phyloP scores from a whole-genome alignment of 1,284 basidiomycete species.

The Coniophora puteana region DNA sequence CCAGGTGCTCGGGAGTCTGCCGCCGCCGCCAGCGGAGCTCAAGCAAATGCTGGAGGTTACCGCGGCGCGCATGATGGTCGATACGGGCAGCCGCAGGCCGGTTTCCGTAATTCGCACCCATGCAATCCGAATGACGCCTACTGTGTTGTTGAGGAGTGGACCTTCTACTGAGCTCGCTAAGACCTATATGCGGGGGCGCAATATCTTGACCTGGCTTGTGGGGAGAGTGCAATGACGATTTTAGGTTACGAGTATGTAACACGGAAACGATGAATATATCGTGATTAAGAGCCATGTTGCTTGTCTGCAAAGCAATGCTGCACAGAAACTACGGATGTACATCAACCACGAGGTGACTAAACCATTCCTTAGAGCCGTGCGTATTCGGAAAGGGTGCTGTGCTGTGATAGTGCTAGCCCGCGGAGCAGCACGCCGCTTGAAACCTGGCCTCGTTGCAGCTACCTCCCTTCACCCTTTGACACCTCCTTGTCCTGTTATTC shows the following conservation, averaged over 20 bases:
- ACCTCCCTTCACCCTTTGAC: no score
- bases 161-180: conserved; percentile 42
- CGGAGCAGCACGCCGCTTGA: no score
- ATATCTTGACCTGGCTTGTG: conserved; percentile 5
- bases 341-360: no score
- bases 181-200: background rate
- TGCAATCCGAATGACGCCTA: conserved; percentile 58
- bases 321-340: no score
- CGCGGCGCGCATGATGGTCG: conserved; percentile 23
- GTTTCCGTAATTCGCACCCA: conserved; percentile 38
- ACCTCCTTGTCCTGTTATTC: no score
- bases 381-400: no score
- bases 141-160: conserved; percentile 72
- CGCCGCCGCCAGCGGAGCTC: conserved; percentile 13
- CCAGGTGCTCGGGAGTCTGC: conserved; percentile 24
- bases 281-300: no score
- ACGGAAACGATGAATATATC: no score
- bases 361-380: no score
- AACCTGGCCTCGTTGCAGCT: no score
- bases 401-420: no score
- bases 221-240: background rate
- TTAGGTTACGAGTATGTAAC: conserved; percentile 8
- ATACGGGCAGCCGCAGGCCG: conserved; percentile 31
- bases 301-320: no score
- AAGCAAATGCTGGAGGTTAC: conserved; percentile 14